Base-by-base conservation (phyloP, 257 asterid genomes). In the Agastache rugosa region DNA sequence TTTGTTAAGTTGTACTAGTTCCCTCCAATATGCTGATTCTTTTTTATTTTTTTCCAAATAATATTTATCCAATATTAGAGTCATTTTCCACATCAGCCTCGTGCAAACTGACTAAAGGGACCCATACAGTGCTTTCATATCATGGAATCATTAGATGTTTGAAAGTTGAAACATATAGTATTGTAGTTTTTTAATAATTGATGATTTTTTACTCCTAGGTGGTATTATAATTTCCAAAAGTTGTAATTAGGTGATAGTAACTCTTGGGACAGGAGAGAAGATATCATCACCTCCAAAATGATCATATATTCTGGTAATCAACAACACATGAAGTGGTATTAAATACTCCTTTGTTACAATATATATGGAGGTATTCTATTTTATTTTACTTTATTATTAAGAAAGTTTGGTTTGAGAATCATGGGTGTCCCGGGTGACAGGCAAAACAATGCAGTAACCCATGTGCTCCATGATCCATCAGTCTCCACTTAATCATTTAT, bases 381-480 rank as follows among this genome's bases (percentile, higher is more conserved):
- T 16, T 14, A 12, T 15, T 2, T 2, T 39, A 31, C 7, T 31
- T 31, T 31, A 31, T 29, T 3, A 29, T 50, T n/a, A 1, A 8
- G 1, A 63, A 29, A 11, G 23, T 61, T 31, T 31, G 47, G 41
- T 25, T 61, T 34, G 27, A 19, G 29, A 39, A 63, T 19, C 53
- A 63, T 63, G 17, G 69, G 16, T 63, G 69, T 59, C 76, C 45
- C 29, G 60, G 11, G 54, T 22, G 71, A 20, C 65, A 34, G 39
- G 64, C 63, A 31, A 48, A 16, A 11, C 23, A 17, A 22, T 71
- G 77, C 69, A 61, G 72, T 39, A 63, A 42, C 56, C 62, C 74
- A 67, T 42, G 79, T 67, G 79, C 62, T 25, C 11, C 39, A 3
- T n/a, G n/a, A n/a, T n/a, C 58, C 11, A 15, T 8, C 48, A 6